phyloP scores from a whole-genome alignment of 495 filamentous ascomycete species.

The Aspergillus indologenus region DNA sequence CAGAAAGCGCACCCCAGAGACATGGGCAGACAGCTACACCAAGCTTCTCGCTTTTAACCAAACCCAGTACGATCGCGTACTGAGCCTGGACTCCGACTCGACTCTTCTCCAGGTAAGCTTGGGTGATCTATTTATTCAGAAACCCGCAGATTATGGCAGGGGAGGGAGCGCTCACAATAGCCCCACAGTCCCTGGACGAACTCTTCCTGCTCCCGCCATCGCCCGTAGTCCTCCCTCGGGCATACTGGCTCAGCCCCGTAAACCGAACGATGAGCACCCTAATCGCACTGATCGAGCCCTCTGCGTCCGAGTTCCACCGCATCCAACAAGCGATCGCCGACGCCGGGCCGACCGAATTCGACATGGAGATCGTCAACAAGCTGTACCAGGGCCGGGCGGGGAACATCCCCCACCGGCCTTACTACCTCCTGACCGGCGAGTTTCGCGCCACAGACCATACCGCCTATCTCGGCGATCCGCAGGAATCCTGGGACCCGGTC shows the following conservation, averaged over 20 bases:
- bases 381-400: constrained; percentile 53
- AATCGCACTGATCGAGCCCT: constrained; percentile 56
- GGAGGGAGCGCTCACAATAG: too few species aligned
- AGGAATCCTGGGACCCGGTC: constrained; percentile 58
- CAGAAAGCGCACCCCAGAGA: constrained; percentile 23
- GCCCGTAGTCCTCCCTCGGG: constrained; percentile 55
- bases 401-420: constrained; percentile 63
- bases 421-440: constrained; percentile 61
- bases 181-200: constrained; percentile 50
- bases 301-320: constrained; percentile 40
- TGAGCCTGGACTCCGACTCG: constrained; percentile 60
- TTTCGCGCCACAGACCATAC: constrained; percentile 53
- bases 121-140: background rate
- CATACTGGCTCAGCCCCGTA: constrained; percentile 56
- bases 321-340: constrained; percentile 23
- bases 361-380: constrained; percentile 66
- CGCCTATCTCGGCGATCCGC: constrained; percentile 53
- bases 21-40: constrained; percentile 54
- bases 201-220: constrained; percentile 56
- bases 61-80: constrained; percentile 57
- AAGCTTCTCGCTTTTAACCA: constrained; percentile 65
- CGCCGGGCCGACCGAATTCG: constrained; percentile 37
- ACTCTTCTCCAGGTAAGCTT: constrained; percentile 44
- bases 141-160: constrained; percentile 14
- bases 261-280: constrained; percentile 47